These are phyloP conservation scores for Osmanthus fragrans DNA, from an alignment of 257 asterid species.

Conservation along the genomic window DNA sequence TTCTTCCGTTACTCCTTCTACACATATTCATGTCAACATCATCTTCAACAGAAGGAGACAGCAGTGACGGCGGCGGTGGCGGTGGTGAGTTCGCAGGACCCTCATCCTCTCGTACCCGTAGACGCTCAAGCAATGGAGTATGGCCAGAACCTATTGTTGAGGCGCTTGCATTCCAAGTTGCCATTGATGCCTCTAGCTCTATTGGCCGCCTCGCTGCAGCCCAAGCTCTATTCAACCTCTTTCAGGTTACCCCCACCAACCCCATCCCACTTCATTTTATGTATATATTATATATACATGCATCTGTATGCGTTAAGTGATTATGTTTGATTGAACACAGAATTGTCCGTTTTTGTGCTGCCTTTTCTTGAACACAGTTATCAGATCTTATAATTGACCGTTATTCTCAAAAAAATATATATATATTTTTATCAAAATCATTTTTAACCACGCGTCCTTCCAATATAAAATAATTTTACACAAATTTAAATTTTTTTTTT, in stretches of 20 bases:
- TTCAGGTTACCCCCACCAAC: slow-evolving; percentile 26
- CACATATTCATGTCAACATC: slow-evolving; percentile 32
- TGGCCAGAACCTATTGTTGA: slow-evolving; percentile 50
- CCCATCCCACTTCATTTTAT: background rate
- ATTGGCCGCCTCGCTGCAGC: slow-evolving; percentile 45
- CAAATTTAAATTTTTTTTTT: no score
- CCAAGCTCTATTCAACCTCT: slow-evolving; percentile 37
- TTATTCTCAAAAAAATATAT: no score
- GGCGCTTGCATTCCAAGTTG: slow-evolving; percentile 39
- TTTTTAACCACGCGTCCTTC: no score
- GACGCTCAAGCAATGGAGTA: slow-evolving; percentile 30
- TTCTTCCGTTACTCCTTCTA: background rate
- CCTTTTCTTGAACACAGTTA: slow-evolving; percentile 4
- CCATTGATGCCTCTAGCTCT: slow-evolving; percentile 34
- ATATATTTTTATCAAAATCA: no score
- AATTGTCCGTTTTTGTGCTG: slow-evolving; percentile 21
- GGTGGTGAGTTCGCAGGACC: slow-evolving; percentile 17
- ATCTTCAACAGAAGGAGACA: slow-evolving; percentile 19
- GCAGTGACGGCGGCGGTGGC: slow-evolving; percentile 18
- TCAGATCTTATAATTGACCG: background rate
- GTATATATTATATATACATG: background rate
- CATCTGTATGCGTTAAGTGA: background rate
- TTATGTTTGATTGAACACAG: background rate
- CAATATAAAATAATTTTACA: no score
- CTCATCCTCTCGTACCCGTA: slow-evolving; percentile 28